Base-by-base conservation (phyloP, 2,329 filamentous ascomycete genomes). In the Ceratocystis ficicola region DNA sequence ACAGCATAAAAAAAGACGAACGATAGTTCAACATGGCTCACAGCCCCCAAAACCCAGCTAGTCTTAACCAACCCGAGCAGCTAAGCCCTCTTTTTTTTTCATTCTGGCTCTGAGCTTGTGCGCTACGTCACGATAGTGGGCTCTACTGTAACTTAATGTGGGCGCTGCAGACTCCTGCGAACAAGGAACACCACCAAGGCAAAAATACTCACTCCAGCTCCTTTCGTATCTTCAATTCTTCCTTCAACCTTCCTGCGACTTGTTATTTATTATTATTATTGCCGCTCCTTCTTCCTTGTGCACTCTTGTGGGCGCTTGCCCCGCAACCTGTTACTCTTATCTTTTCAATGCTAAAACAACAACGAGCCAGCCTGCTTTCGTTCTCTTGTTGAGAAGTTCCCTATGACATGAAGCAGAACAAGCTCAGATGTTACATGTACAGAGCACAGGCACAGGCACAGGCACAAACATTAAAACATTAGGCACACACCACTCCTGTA, bases 391-490 rank as follows among this genome's bases (percentile, higher is more conserved):
- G 36, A 41, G 10, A 41, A 41, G 36, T 3, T 15, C 17, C 55
- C 28, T 28, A 17, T 59, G 55, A 59, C 30, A 32, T 36, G 28
- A 59, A 59, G 55, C 17, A 17, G 28, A 59, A 59, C 32, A 59
- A 59, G 55, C 55, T 59, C 55, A 59, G 55, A 59, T 59, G 55
- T 59, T 59, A 59, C 55, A 59, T 32, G 55, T 59, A n/a, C n/a
- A 36, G 44, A 46, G 60, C 60, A 62, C 60, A 62, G 60, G 59
- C 59, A n/a, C 57, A 57, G 52, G 55, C 22, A 60, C 60, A 62
- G 36, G 60, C 60, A 62, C 60, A 62, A 46, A 46, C 36, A 62
- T 46, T 32, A 46, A 62, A 62, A 30, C 22, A 62, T 20, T 8
- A 20, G 32, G 28, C 55, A 59, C 28, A 8, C 28, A 59, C 55